Conservation (phyloP, 2,329 filamentous ascomycete genomes). For the Penicillium vulpinum region DNA sequence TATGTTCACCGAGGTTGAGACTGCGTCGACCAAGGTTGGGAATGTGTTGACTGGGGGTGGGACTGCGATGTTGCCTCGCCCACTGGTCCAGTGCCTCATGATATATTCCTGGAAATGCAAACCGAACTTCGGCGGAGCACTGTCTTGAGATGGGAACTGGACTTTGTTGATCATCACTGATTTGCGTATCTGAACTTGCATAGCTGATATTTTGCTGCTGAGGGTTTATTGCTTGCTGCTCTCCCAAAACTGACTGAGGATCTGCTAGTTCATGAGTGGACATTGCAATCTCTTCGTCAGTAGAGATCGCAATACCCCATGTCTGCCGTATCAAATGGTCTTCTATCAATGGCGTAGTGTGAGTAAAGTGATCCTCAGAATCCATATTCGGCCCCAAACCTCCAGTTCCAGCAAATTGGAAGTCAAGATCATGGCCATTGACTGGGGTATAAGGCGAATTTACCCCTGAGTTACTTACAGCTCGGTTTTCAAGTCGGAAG, state of each 20-base stretch:
- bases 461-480: background rate
- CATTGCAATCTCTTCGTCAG: background rate
- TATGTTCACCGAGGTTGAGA: background rate
- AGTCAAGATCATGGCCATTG: background rate
- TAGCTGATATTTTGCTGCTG: background rate
- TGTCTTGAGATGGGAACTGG: background rate
- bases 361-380: background rate
- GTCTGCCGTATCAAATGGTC: background rate
- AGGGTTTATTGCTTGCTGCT: background rate
- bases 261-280: background rate
- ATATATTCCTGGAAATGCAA: constrained; percentile 23
- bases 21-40: background rate
- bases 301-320: background rate
- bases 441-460: background rate
- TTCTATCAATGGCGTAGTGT: background rate
- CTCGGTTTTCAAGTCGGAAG: background rate
- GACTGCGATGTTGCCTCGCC: background rate
- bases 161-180: background rate
- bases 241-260: background rate
- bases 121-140: constrained; percentile 13
- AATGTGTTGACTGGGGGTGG: background rate
- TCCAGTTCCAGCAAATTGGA: background rate
- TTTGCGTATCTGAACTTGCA: background rate
- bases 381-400: background rate
- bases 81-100: constrained; percentile 21